Percentiles rank a stretch among this genome's conserved stretches.
phyloP scores from a whole-genome alignment of 371 early-diverging fungal species.

The Mortierella sp. region DNA sequence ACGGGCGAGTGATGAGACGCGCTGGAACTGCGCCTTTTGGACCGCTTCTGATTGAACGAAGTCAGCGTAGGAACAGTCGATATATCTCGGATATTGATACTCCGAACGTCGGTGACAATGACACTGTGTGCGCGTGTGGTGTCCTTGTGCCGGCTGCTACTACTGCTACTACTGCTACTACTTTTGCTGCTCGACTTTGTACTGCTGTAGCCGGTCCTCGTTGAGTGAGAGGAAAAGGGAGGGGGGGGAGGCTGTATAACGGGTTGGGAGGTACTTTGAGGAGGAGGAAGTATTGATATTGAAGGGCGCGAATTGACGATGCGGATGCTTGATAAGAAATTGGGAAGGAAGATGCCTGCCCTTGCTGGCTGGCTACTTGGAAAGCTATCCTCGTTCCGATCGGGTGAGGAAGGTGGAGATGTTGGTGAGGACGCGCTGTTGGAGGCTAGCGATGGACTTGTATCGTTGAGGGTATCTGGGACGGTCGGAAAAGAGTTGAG shows the following conservation, averaged over 20 bases:
- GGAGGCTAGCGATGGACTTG: background rate
- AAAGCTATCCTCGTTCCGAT: background rate
- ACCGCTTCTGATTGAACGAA: slow-evolving; percentile 30
- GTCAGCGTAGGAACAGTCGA: slow-evolving; percentile 45
- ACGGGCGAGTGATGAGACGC: slow-evolving; percentile 17
- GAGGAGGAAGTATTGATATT: background rate
- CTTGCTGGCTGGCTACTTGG: background rate
- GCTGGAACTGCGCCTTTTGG: slow-evolving; percentile 43
- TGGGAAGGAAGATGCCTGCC: slow-evolving; percentile 13
- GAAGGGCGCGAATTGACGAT: background rate
- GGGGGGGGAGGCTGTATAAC: background rate
- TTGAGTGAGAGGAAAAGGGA: background rate
- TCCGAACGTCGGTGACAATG: slow-evolving; percentile 44
- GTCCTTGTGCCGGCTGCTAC: slow-evolving; percentile 5
- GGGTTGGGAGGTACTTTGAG: background rate
- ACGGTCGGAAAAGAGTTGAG: background rate
- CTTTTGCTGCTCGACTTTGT: background rate
- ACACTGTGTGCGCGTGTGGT: slow-evolving; percentile 21
- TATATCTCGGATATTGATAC: slow-evolving; percentile 51
- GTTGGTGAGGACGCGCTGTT: slow-evolving; percentile 1
- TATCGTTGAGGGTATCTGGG: slow-evolving; percentile 6
- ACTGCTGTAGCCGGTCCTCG: background rate
- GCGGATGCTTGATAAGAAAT: slow-evolving; percentile 15
- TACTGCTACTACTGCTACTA: background rate
- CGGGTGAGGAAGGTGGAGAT: background rate